Base-by-base conservation (phyloP, 2,329 filamentous ascomycete species). In the Aspergillus costaricaensis region DNA sequence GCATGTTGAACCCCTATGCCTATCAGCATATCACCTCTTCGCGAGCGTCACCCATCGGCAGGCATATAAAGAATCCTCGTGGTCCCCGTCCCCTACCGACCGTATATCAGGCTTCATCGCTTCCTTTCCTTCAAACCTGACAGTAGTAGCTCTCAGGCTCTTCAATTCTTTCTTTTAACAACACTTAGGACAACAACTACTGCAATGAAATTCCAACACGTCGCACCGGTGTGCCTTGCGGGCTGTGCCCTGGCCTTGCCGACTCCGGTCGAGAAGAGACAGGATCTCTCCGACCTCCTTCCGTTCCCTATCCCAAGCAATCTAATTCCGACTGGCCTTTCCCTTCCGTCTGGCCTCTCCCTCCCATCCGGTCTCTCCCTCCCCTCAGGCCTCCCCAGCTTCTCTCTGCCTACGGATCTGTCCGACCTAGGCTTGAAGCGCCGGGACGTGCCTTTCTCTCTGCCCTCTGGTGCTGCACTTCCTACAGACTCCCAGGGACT, bases 301-400 rank as follows among this genome's bases (percentile, higher is more conserved):
- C 32, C 32, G 17, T 30, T 21, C 43, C 43, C 21, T 19, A 41
- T 30, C 43, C 36, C 12, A 44, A 47, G 12, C 44, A 17, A 8
- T 19, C 41, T 14, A 23, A 58, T 21, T 27, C 27, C 32, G n/a
- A 15, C 17, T 23, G 53, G 21, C 7, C 19, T 57, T 10, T 32
- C 57, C 19, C 27, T 60, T 9, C 54, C 59, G 14, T 47, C 59
- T 17, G 55, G 53, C 12, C 21, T 57, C 23, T 51, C 57, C 39
- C n/a, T 68, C 83, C 43, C 52, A 23, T 23, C 23, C 1, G 23
- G 23, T 23, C 23, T 23, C 23, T 23, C 23, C 23, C 23, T 23
- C 23, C 23, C 23, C 5, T 47, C 39, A 17, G 52, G 52, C n/a
- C 21, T 55, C 9, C 27, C 53, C 8, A 44, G 38, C 7, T 27